These are phyloP conservation scores for Russula sp. DNA, from an alignment of 768 basidiomycete genomes.

Conservation along the genomic window DNA sequence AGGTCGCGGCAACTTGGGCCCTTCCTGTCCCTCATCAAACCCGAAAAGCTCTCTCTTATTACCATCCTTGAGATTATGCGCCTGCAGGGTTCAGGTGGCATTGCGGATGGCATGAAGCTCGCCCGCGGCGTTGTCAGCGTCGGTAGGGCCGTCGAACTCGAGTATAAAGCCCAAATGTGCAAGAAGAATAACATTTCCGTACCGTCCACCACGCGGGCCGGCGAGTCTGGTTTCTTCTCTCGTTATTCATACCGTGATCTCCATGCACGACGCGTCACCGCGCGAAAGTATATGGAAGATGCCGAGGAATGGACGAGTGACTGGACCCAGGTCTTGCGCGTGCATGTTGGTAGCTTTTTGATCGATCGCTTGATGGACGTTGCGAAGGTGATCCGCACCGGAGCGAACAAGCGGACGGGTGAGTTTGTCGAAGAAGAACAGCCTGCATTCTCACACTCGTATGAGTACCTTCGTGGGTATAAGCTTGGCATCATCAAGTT, in stretches of 20 bases:
- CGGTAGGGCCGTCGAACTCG: conserved; percentile 83
- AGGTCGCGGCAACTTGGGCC: conserved; percentile 46
- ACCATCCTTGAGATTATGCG: conserved; percentile 89
- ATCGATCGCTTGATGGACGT: conserved; percentile 83
- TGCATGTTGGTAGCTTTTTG: conserved; percentile 77
- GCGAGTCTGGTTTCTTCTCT: conserved; percentile 51
- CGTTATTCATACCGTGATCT: conserved; percentile 58
- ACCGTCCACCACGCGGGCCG: conserved; percentile 32
- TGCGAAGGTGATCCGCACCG: conserved; percentile 68
- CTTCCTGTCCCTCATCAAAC: conserved; percentile 70
- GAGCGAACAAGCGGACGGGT: conserved; percentile 54
- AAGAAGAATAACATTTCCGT: conserved; percentile 54
- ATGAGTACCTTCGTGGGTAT: conserved; percentile 90
- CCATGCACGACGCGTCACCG: conserved; percentile 61
- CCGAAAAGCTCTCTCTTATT: conserved; percentile 80
- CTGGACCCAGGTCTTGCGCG: conserved; percentile 78
- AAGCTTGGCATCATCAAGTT: conserved; percentile 91
- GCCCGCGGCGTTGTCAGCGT: conserved; percentile 75
- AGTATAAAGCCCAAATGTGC: conserved; percentile 84
- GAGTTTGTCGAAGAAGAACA: conserved; percentile 72
- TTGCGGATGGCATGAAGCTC: conserved; percentile 87
- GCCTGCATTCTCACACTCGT: conserved; percentile 87
- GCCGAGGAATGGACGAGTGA: conserved; percentile 71
- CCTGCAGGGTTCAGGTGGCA: conserved; percentile 68
- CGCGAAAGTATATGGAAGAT: conserved; percentile 60